Evolutionary conservation across 805 yeast species (phyloP).

Genomic region (Saccharomycopsis fibuligera): DNA sequence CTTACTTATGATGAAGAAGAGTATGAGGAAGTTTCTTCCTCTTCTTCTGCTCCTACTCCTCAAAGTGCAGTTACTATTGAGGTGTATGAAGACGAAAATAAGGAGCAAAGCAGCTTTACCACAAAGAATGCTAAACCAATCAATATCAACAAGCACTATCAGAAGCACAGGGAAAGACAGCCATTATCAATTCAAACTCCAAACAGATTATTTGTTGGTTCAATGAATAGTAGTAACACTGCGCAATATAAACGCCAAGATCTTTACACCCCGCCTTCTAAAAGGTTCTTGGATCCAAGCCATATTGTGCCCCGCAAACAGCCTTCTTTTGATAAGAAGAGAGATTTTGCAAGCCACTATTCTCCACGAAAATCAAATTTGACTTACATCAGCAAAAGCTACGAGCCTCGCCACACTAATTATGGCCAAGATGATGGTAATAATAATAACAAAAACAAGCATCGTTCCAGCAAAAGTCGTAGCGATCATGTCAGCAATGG

Average conservation of each 20-base stretch:
- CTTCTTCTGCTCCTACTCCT: conserved; percentile 17
- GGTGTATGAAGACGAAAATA: conserved; percentile 7
- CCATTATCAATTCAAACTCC: conserved; percentile 65
- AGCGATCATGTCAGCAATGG: no score
- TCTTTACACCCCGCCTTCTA: conserved; percentile 70
- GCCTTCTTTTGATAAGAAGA: not conserved
- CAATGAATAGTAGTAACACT: conserved; percentile 24
- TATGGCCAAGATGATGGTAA: not conserved
- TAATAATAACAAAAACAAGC: not conserved
- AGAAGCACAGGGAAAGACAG: conserved; percentile 35
- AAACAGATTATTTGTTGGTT: conserved; percentile 23
- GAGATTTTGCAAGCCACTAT: not conserved
- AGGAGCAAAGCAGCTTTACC: conserved; percentile 19
- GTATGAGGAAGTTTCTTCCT: conserved; percentile 48
- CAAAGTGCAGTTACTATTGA: not conserved
- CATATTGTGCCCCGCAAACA: not conserved
- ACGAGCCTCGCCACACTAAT: not conserved
- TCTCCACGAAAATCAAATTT: not conserved
- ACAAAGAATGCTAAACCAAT: conserved; percentile 26
- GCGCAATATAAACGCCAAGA: conserved; percentile 37
- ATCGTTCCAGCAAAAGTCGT: not conserved
- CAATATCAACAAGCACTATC: conserved; percentile 24
- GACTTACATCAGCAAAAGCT: not conserved
- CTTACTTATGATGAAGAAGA: conserved; percentile 72
- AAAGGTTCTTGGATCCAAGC: conserved; percentile 8